These are phyloP conservation scores for Aspergillus terreus DNA, from an alignment of 2,329 filamentous ascomycete genomes.

Conservation along the genomic window DNA sequence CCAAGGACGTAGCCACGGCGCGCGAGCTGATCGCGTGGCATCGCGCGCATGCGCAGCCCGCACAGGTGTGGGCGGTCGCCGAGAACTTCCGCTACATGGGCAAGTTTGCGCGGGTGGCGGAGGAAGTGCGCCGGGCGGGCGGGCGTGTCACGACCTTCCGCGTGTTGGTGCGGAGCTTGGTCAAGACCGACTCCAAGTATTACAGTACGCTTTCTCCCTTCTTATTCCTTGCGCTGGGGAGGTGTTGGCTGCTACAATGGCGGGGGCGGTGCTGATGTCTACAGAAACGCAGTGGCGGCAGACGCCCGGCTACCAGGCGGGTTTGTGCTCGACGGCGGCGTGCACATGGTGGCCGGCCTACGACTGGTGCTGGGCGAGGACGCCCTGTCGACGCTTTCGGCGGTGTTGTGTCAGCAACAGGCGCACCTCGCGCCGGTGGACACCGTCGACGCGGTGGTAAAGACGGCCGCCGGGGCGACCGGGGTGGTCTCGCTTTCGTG, in stretches of 20 bases:
- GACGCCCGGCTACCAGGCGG: slow-evolving; percentile 54
- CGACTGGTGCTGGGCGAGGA: slow-evolving; percentile 48
- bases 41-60: slow-evolving; percentile 36
- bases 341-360: slow-evolving; percentile 54
- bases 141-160: slow-evolving; percentile 49
- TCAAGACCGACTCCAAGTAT: slow-evolving; percentile 52
- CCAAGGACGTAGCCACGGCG: slow-evolving; percentile 51
- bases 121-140: slow-evolving; percentile 47
- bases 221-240: slow-evolving; percentile 5
- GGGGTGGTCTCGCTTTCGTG: slow-evolving; percentile 52
- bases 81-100: slow-evolving; percentile 57
- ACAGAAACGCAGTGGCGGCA: slow-evolving; percentile 55
- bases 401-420: slow-evolving; percentile 49
- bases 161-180: slow-evolving; percentile 41
- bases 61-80: slow-evolving; percentile 47
- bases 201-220: slow-evolving; percentile 34
- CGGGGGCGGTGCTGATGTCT: slow-evolving; percentile 3
- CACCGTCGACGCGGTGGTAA: slow-evolving; percentile 52
- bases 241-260: slow-evolving; percentile 1
- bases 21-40: slow-evolving; percentile 52
- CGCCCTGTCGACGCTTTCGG: slow-evolving; percentile 43
- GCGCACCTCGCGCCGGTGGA: slow-evolving; percentile 54
- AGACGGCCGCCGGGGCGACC: slow-evolving; percentile 45
- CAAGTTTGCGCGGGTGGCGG: slow-evolving; percentile 44
- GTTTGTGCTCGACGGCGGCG: slow-evolving; percentile 57